phyloP scores from a whole-genome alignment of 192 early-diverging fungal species.

The Entomortierella beljakovae region DNA sequence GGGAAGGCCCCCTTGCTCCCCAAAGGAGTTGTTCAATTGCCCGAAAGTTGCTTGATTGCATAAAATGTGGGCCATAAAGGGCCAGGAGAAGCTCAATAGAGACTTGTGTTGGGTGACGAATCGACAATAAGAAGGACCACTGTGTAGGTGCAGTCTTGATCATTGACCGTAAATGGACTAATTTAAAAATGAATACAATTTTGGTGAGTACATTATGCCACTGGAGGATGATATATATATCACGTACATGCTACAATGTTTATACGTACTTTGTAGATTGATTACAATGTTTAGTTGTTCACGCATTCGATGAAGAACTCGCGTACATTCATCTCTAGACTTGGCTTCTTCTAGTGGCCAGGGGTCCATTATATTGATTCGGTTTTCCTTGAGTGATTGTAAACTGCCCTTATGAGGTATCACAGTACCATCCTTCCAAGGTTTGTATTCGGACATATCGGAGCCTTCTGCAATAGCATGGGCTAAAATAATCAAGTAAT shows the following conservation, averaged over 20 bases:
- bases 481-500: constrained; percentile 5
- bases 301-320: constrained; percentile 50
- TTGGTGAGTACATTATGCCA: not conserved
- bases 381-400: constrained; percentile 12
- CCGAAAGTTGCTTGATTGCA: constrained; percentile 40
- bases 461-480: constrained; percentile 38
- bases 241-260: not conserved
- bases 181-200: not conserved
- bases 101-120: constrained; percentile 48
- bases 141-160: constrained; percentile 52
- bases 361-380: constrained; percentile 40
- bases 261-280: constrained; percentile 47
- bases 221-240: not conserved
- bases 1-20: constrained; percentile 12
- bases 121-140: constrained; percentile 47
- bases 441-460: constrained; percentile 49
- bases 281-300: constrained; percentile 53
- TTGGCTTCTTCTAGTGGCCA: constrained; percentile 42
- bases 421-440: constrained; percentile 48
- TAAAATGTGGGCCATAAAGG: constrained; percentile 46
- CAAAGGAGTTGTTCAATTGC: constrained; percentile 48
- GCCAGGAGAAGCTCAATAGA: constrained; percentile 44
- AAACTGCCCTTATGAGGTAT: constrained; percentile 27
- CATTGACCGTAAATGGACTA: constrained; percentile 49
- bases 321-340: constrained; percentile 38